These are phyloP conservation scores for Leishmania arabica DNA, from an alignment of 208 protist genomes.

Conservation along the genomic window DNA sequence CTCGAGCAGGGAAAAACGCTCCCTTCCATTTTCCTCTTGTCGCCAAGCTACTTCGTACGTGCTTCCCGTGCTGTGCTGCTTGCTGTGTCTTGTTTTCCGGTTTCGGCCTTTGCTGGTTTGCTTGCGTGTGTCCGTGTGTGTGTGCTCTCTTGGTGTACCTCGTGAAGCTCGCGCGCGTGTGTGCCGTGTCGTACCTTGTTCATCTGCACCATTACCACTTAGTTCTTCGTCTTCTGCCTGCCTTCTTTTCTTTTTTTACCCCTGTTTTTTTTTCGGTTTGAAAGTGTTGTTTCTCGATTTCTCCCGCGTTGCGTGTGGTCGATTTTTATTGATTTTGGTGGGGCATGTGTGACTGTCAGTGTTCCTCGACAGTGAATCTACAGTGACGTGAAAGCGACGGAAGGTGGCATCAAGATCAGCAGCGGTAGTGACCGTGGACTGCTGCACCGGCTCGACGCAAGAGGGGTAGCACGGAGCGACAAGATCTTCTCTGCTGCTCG, in stretches of 20 bases:
- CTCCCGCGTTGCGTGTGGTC: too few species aligned
- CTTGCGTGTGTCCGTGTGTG: not conserved
- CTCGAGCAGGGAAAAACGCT: not conserved
- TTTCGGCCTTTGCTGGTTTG: not conserved
- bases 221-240: not conserved
- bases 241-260: not conserved
- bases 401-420: not conserved
- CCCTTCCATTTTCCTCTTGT: not conserved
- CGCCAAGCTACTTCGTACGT: too few species aligned
- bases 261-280: not conserved
- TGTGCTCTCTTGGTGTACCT: not conserved
- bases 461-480: not conserved
- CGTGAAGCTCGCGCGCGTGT: not conserved
- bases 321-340: not conserved
- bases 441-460: not conserved
- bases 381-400: not conserved
- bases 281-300: not conserved
- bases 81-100: not conserved
- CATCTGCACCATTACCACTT: not conserved
- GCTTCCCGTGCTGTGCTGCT: too few species aligned
- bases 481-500: not conserved
- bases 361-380: not conserved
- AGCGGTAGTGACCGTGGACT: not conserved
- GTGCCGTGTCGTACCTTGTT: not conserved
- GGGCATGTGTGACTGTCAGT: not conserved